Conservation (phyloP, 2,329 filamentous ascomycete species). For the Onygenales sp. region DNA sequence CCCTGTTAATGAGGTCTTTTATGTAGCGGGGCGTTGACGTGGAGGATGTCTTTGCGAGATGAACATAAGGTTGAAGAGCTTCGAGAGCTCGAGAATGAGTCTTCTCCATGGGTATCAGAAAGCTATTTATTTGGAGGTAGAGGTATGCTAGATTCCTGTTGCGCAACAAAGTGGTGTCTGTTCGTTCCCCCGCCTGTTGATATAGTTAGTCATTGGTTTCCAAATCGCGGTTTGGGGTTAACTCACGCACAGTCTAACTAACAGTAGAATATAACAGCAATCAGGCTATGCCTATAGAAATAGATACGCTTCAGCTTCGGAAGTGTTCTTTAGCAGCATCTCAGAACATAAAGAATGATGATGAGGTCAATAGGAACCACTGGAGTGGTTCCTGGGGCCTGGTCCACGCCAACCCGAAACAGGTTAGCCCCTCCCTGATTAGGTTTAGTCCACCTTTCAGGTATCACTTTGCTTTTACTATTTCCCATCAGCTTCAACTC, state of each 20-base stretch:
- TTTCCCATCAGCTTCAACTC: too few relatives aligned
- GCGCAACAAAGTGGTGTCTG: too few relatives aligned
- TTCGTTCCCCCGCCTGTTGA: neutral
- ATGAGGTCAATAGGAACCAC: too few relatives aligned
- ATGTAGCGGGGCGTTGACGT: conserved; percentile 65
- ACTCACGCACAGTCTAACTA: neutral
- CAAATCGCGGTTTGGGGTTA: neutral
- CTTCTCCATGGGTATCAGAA: conserved; percentile 31
- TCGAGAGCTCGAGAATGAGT: conserved; percentile 46
- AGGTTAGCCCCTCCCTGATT: too few relatives aligned
- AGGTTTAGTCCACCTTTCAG: neutral
- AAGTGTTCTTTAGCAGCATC: too few relatives aligned
- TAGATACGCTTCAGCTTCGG: neutral
- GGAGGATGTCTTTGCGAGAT: conserved; percentile 72
- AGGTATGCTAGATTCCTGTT: too few relatives aligned
- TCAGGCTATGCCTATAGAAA: neutral
- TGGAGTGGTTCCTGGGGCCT: too few relatives aligned
- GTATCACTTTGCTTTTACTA: too few relatives aligned
- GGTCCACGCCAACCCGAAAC: too few relatives aligned
- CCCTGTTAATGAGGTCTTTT: conserved; percentile 75
- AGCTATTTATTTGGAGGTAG: neutral
- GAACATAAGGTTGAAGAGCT: conserved; percentile 71
- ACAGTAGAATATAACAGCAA: too few relatives aligned
- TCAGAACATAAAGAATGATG: too few relatives aligned
- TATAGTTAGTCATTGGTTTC: neutral